Conservation (phyloP, 2,329 filamentous ascomycete species). For the Aspergillus novoparasiticus region DNA sequence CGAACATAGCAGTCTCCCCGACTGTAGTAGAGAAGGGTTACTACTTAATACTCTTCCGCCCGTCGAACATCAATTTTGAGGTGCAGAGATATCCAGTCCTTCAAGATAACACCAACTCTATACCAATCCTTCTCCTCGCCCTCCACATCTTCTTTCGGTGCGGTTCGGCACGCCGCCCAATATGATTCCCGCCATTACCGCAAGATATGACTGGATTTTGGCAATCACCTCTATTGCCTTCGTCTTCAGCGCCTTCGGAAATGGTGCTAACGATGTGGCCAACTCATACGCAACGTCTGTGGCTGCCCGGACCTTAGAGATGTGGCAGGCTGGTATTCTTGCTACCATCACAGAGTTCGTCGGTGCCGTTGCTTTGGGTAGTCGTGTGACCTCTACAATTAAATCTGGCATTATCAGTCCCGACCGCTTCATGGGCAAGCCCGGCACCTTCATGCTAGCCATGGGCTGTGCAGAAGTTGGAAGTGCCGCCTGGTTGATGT, state of each 20-base stretch:
- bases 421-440: constrained; percentile 37
- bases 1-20: background rate
- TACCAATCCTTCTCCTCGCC: background rate
- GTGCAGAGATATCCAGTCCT: background rate
- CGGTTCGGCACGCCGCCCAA: constrained; percentile 9
- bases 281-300: constrained; percentile 59
- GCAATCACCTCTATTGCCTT: constrained; percentile 32
- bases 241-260: constrained; percentile 31
- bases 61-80: background rate
- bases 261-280: constrained; percentile 51
- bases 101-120: background rate
- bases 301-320: constrained; percentile 54
- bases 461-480: constrained; percentile 42
- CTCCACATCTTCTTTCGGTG: background rate
- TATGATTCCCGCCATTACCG: constrained; percentile 27
- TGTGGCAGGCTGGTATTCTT: constrained; percentile 55
- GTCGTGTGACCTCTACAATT: constrained; percentile 48
- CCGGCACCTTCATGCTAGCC: constrained; percentile 42
- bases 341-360: constrained; percentile 54
- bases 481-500: constrained; percentile 40
- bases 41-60: constrained; percentile 4
- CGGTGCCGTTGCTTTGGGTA: constrained; percentile 56
- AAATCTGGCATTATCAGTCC: constrained; percentile 48
- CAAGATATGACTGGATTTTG: constrained; percentile 34
- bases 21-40: background rate